These are phyloP conservation scores for Thelonectria olida DNA, from an alignment of 2,329 filamentous ascomycete genomes.

Conservation along the genomic window DNA sequence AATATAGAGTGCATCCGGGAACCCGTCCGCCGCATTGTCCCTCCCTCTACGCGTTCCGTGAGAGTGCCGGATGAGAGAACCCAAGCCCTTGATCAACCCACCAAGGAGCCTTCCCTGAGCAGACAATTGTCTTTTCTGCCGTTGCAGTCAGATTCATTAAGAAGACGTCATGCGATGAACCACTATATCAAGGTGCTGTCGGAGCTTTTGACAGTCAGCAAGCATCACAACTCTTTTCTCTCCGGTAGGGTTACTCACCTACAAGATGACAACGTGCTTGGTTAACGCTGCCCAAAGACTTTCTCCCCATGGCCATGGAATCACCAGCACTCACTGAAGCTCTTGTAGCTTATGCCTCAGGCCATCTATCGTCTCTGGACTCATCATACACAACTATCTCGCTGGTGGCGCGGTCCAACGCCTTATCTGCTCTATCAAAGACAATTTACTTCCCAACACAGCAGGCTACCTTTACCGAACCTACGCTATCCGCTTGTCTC, in stretches of 20 bases:
- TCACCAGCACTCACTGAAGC: slow-evolving; percentile 1
- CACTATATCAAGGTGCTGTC: slow-evolving; percentile 9
- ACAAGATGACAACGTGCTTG: not conserved
- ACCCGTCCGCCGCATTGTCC: not conserved
- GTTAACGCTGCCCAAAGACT: not conserved
- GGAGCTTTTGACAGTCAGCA: not conserved
- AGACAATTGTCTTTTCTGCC: not conserved
- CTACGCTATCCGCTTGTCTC: slow-evolving; percentile 4
- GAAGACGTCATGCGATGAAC: slow-evolving; percentile 1
- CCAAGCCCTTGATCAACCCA: not conserved
- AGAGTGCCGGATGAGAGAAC: not conserved
- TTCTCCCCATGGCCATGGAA: slow-evolving; percentile 19
- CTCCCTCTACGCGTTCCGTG: not conserved
- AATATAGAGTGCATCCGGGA: slow-evolving; percentile 13
- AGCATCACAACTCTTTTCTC: slow-evolving; percentile 9
- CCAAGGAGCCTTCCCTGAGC: not conserved
- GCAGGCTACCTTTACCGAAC: not conserved
- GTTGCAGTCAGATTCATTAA: not conserved
- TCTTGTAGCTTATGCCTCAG: slow-evolving; percentile 2
- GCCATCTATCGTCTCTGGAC: slow-evolving; percentile 5
- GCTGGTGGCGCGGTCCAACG: slow-evolving; percentile 1
- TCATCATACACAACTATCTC: not conserved
- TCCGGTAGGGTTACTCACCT: not conserved
- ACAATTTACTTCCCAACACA: not conserved
- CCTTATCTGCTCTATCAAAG: not conserved